A percentile compares a stretch with the other conserved stretches of the same genome.
Conservation (phyloP, 805 yeast genomes). For the Wickerhamiella occidentalis region DNA sequence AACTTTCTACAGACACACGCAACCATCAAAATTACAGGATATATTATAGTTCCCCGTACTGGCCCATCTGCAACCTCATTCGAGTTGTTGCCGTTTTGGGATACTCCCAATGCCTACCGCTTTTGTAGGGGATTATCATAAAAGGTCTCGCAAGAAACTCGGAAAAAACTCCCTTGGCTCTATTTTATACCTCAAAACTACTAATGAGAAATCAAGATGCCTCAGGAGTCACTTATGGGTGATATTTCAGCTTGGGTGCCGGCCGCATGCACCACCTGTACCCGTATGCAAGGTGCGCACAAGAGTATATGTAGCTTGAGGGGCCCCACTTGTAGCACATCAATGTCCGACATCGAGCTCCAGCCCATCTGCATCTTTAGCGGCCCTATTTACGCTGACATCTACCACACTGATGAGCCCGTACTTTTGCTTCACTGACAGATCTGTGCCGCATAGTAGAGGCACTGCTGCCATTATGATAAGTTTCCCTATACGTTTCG, state of each 20-base stretch:
- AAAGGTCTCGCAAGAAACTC: not conserved
- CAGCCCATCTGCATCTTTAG: not conserved
- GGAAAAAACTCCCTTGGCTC: too few species aligned
- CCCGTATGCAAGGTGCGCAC: not conserved
- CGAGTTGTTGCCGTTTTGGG: not conserved
- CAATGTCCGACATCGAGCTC: not conserved
- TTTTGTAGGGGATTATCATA: not conserved
- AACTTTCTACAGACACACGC: too few species aligned
- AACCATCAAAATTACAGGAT: too few species aligned
- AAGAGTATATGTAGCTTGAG: not conserved
- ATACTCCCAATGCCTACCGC: not conserved
- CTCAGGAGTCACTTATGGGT: too few species aligned
- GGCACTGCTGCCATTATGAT: too few species aligned
- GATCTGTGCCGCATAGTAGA: too few species aligned
- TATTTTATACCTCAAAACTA: too few species aligned
- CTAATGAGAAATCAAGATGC: too few species aligned
- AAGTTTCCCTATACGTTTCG: not conserved
- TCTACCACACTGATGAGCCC: not conserved
- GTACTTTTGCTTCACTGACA: too few species aligned
- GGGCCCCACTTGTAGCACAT: not conserved
- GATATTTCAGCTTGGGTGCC: not conserved
- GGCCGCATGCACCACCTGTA: not conserved
- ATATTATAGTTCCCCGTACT: too few species aligned
- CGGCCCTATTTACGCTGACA: not conserved
- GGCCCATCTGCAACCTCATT: too few species aligned